Evolutionary conservation across 2,329 filamentous ascomycete species (phyloP).

Genomic region (Claviceps fusiformis): DNA sequence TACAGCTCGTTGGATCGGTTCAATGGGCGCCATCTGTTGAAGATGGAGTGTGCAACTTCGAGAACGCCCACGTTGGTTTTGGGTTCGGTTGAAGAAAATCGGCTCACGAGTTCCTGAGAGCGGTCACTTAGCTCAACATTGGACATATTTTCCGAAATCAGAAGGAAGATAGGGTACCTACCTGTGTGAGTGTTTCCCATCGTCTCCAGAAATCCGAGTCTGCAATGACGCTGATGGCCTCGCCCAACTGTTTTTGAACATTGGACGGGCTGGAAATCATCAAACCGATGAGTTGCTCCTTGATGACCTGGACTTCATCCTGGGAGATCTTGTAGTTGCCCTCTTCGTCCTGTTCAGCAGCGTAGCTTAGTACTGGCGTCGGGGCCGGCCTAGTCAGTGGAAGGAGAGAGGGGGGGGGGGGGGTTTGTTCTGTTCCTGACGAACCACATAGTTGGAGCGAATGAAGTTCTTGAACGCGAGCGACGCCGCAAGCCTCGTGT

Average conservation of each 20-base stretch:
- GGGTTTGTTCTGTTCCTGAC: conserved; percentile 16
- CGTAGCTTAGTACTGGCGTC: conserved; percentile 8
- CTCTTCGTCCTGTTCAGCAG: conserved; percentile 59
- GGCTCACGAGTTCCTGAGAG: conserved; percentile 66
- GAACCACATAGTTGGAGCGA: conserved; percentile 75
- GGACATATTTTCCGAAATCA: too few species aligned
- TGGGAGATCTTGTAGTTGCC: conserved; percentile 78
- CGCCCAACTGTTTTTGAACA: conserved; percentile 87
- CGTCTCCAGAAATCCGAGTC: conserved; percentile 94
- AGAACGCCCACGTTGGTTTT: conserved; percentile 86
- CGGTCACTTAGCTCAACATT: conserved; percentile 4
- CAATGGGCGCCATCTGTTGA: conserved; percentile 86
- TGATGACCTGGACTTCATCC: conserved; percentile 80
- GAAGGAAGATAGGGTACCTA: conserved; percentile 17
- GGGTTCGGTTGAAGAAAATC: conserved; percentile 68
- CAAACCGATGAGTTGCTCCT: conserved; percentile 84
- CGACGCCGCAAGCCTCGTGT: conserved; percentile 74
- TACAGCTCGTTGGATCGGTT: conserved; percentile 89
- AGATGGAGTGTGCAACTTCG: conserved; percentile 96
- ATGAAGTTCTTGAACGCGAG: conserved; percentile 99
- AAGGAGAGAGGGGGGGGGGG: not conserved
- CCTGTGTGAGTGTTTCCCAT: conserved; percentile 91
- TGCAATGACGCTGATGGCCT: conserved; percentile 92
- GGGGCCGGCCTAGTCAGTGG: not conserved
- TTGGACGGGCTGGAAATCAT: conserved; percentile 86